Evolutionary conservation across 2,329 filamentous ascomycete species (phyloP), one percentile per base, ranked within the genome.

Genomic region (Rhytidhysteron rufulum): DNA sequence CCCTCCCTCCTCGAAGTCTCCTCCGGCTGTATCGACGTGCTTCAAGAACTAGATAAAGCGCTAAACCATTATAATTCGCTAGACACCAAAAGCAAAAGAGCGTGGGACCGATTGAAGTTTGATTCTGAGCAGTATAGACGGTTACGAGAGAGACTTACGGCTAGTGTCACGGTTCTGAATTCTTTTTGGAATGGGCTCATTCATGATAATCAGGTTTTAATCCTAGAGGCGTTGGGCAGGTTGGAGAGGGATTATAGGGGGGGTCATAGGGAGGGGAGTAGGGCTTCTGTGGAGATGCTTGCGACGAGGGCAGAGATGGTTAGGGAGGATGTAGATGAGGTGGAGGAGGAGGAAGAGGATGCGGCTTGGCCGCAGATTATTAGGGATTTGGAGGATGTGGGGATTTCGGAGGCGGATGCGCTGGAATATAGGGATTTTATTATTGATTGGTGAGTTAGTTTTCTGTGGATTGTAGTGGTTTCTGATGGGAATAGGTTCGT

Each of bases 321-420:
- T 9, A 41, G 51, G 3, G 46, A 47, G 6, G 48, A 42, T 7
- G 35, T 46, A 5, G 29, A 29, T 3, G 20, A 31, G 2, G 24
- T 20, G 2, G 19, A 33, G 15, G 39, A 42, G 13, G 37, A 16
- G 9, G 49, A 49, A 4, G 52, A 58, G 6, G 58, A 58, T 33
- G 49, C 51, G 20, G 53, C 57, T 9, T 63, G 59, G 60, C 41
- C 38, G 6, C 54, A 60, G 37, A 56, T 63, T 11, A 51, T 62
- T 10, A 47, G 52, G 9, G 60, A 63, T 30, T 45, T 63, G 2
- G 54, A 59, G 34, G 59, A 62, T 31, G 53, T 60, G 17, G 58
- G 58, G 5, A 46, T 63, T 3, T 49, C 50, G 16, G 36, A 48
- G 15, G 45, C 53, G 32, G 46, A 54, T 31, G 55, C 50, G 4